Conservation (phyloP, 148 eudicot species). For the Rhododendron molle region DNA sequence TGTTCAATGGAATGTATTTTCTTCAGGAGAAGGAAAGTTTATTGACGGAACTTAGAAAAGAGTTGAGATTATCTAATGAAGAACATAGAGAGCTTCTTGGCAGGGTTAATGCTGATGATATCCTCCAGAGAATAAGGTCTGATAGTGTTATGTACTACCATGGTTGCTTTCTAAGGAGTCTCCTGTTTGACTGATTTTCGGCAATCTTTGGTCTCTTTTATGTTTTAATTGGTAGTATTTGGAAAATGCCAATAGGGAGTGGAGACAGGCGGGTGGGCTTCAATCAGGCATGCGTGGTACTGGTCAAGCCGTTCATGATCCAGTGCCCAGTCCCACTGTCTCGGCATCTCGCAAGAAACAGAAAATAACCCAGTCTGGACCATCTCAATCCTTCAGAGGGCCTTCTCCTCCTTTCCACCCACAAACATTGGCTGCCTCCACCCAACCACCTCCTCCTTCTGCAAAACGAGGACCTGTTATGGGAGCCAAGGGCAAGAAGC, state of each 20-base stretch:
- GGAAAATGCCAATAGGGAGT: conserved; percentile 52
- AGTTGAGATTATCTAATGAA: conserved; percentile 86
- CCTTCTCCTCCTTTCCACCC: conserved; percentile 48
- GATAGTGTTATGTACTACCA: not conserved
- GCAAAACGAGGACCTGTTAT: conserved; percentile 43
- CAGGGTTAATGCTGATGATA: conserved; percentile 78
- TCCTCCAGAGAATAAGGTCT: conserved; percentile 77
- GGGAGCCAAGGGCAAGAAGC: conserved; percentile 52
- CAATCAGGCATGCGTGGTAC: conserved; percentile 57
- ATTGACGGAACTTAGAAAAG: conserved; percentile 88
- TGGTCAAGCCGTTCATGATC: conserved; percentile 61
- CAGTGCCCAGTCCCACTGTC: conserved; percentile 73
- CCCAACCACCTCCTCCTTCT: conserved; percentile 50
- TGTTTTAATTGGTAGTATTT: conserved; percentile 17
- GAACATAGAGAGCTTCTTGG: conserved; percentile 83
- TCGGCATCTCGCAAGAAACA: conserved; percentile 84
- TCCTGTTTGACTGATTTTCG: not conserved
- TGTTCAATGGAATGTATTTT: conserved; percentile 25
- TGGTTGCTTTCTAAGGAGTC: conserved; percentile 5
- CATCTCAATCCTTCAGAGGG: conserved; percentile 65
- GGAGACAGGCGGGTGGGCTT: conserved; percentile 75
- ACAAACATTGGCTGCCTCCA: conserved; percentile 32
- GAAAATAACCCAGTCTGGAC: conserved; percentile 53
- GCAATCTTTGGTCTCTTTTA: not conserved
- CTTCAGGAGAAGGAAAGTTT: conserved; percentile 76